Evolutionary conservation across 163 green algal genomes (phyloP), one percentile per base, ranked within the genome.

Genomic region (Picocystis sp.): DNA sequence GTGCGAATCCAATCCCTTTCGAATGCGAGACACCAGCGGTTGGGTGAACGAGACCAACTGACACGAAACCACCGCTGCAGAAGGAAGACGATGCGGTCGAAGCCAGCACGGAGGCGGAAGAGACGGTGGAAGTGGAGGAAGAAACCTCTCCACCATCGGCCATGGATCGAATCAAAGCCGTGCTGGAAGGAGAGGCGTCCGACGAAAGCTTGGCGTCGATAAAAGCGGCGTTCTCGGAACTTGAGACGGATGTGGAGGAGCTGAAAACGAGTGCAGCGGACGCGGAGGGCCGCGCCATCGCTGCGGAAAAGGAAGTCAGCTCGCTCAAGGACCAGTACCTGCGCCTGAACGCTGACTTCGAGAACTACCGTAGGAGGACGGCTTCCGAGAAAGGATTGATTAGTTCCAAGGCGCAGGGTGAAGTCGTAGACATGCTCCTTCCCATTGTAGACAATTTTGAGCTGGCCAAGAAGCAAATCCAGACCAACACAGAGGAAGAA

Each of bases 371-470:
- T 45, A 87, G 87, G 60, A 73, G 89, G 50, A 83, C 79, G 50
- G 70, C 73, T 22, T 23, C 2, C 47, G 67, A 76, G 51, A 76
- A 76, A 47, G 55, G 38, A 21, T 22, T 43, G n/a, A 35, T 74
- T 13, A 45, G 45, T 2, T 43, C 15, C 10, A 62, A 21, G 5
- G 55, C 55, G 25, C 56, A 60, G 42, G 79, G 71, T 9, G 73
- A 88, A 49, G 73, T 92, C 13, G 55, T 97, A 14, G 66, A 74
- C 53, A 43, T 70, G 23, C 60, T 93, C 57, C 62, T 93, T 57
- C 81, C 81, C 8, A 59, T 94, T 45, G 65, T 97, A 12, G 89
- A 98, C 74, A 93, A 86, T 67, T 97, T 98, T 70, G 87, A 98
- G 74, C 63, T 86, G 43, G 89, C 89, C 9, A 65, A 67, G 23